phyloP scores from a whole-genome alignment of 768 basidiomycete species.

The Phanerochaete sordida region DNA sequence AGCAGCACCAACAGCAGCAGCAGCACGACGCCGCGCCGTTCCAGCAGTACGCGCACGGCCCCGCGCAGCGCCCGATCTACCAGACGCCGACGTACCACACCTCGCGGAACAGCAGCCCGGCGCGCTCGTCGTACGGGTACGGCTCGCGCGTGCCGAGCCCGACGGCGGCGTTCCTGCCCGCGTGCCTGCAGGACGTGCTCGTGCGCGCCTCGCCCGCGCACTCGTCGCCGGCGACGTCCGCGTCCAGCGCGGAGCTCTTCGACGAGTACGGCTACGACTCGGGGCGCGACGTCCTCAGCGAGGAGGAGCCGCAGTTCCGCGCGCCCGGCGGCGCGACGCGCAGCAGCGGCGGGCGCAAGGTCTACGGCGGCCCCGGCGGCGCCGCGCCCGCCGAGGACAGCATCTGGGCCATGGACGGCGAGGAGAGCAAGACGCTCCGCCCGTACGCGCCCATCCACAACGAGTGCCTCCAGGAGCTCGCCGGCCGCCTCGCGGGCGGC shows the following conservation, averaged over 20 bases:
- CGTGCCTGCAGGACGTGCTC: constrained; percentile 74
- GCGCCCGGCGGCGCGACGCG: constrained; percentile 24
- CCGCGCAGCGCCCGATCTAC: constrained; percentile 53
- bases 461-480: neutral
- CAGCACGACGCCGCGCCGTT: constrained; percentile 43
- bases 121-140: constrained; percentile 18
- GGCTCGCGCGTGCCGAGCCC: constrained; percentile 28
- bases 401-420: constrained; percentile 73
- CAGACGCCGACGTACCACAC: constrained; percentile 54
- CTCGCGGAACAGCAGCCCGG: constrained; percentile 30
- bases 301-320: neutral
- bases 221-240: constrained; percentile 46
- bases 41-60: neutral
- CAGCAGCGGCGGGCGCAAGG: constrained; percentile 24
- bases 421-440: constrained; percentile 54
- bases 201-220: constrained; percentile 59
- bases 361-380: constrained; percentile 29
- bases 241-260: constrained; percentile 61
- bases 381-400: constrained; percentile 28
- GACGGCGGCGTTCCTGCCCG: constrained; percentile 53
- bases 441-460: constrained; percentile 2
- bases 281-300: constrained; percentile 32
- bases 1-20: constrained; percentile 10
- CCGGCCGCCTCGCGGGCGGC: neutral
- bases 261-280: constrained; percentile 33